These are phyloP conservation scores for Vitis riparia DNA, from an alignment of 164 flowering plant species.

Conservation along the genomic window DNA sequence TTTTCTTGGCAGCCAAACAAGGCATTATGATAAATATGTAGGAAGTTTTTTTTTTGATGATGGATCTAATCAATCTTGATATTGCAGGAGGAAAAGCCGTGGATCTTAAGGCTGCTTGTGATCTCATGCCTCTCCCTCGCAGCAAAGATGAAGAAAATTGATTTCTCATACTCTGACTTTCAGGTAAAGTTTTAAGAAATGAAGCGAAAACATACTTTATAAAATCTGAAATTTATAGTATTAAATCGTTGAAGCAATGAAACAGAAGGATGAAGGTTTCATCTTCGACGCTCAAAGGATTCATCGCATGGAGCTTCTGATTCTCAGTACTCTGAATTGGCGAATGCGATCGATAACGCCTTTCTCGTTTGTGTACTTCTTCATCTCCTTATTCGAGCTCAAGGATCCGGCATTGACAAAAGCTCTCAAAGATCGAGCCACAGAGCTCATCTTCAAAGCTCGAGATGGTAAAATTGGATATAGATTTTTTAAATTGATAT, in stretches of 20 bases:
- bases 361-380: constrained; percentile 55
- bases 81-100: constrained; percentile 54
- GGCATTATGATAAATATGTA: too few relatives aligned
- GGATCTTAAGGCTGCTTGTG: constrained; percentile 51
- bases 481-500: background rate
- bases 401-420: constrained; percentile 36
- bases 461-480: constrained; percentile 38
- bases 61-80: background rate
- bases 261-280: constrained; percentile 48
- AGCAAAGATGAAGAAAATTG: constrained; percentile 54
- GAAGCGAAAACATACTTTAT: too few relatives aligned
- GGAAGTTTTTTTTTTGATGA: too few relatives aligned
- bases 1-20: too few relatives aligned
- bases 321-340: constrained; percentile 67
- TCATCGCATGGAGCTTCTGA: constrained; percentile 57
- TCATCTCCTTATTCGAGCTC: constrained; percentile 38
- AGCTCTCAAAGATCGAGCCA: constrained; percentile 51
- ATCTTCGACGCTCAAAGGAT: constrained; percentile 46
- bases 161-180: constrained; percentile 36
- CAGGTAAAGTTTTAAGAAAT: constrained; percentile 34
- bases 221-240: background rate
- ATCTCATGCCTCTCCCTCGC: constrained; percentile 57
- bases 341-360: constrained; percentile 76
- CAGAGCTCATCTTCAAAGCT: constrained; percentile 47
- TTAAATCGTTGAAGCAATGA: background rate